phyloP scores from a whole-genome alignment of 768 basidiomycete genomes.

The Lyophyllum shimeji region DNA sequence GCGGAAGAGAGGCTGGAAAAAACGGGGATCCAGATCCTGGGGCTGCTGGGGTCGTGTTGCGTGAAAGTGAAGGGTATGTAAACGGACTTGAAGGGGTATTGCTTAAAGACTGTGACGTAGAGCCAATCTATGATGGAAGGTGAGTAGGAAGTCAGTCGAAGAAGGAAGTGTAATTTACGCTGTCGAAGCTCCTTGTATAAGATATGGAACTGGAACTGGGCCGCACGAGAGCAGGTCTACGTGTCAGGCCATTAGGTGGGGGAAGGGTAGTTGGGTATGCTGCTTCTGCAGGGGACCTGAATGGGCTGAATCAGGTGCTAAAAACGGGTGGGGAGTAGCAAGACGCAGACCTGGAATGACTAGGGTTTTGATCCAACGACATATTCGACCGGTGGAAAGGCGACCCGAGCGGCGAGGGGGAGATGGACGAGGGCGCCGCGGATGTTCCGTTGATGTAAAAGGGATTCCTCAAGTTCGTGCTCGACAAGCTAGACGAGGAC shows the following conservation, averaged over 20 bases:
- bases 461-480: conserved; percentile 26
- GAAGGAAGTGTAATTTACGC: conserved; percentile 29
- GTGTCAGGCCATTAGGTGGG: conserved; percentile 25
- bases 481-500: conserved; percentile 22
- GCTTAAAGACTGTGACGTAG: conserved; percentile 32
- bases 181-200: conserved; percentile 49
- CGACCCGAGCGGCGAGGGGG: conserved; percentile 21
- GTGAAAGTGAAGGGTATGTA: conserved; percentile 52
- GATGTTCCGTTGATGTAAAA: conserved; percentile 19
- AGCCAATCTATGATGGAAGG: conserved; percentile 27
- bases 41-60: conserved; percentile 34
- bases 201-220: conserved; percentile 43
- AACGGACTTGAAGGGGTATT: conserved; percentile 25
- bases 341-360: conserved; percentile 40
- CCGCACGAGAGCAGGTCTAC: conserved; percentile 42
- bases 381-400: conserved; percentile 23
- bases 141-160: conserved; percentile 7
- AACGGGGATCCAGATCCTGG: conserved; percentile 24
- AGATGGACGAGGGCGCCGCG: conserved; percentile 14
- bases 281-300: conserved; percentile 43
- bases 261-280: conserved; percentile 27
- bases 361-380: conserved; percentile 40
- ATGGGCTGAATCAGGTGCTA: not conserved
- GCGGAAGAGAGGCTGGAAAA: conserved; percentile 33
- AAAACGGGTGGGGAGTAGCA: not conserved